A percentile compares a stretch with the other conserved stretches of the same genome.
These are phyloP conservation scores for Serendipita indica DNA, from an alignment of 768 basidiomycete genomes.

Conservation along the genomic window DNA sequence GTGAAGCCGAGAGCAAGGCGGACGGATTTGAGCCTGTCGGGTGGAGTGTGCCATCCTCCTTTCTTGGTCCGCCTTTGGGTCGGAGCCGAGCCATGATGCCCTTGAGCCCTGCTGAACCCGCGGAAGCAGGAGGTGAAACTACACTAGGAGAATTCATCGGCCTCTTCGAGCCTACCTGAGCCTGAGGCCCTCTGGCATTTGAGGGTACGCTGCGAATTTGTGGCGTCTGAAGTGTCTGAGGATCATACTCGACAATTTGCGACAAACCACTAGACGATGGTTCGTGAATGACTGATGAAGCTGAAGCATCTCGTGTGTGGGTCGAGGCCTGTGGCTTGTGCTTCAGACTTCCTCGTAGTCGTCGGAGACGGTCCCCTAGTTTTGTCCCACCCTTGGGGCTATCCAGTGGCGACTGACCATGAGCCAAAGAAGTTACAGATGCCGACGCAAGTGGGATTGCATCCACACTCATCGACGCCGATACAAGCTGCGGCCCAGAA, in stretches of 20 bases:
- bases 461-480: conserved; percentile 53
- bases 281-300: background rate
- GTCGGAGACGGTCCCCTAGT: conserved; percentile 20
- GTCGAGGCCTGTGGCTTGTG: conserved; percentile 28
- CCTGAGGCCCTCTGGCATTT: background rate
- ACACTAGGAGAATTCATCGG: background rate
- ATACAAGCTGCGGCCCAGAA: conserved; percentile 47
- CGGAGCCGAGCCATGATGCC: background rate
- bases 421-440: conserved; percentile 23
- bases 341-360: conserved; percentile 27
- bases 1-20: background rate
- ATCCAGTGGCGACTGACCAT: background rate
- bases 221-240: background rate
- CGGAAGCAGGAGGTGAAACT: background rate
- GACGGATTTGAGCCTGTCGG: background rate
- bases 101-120: background rate
- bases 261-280: background rate
- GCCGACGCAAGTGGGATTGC: conserved; percentile 39
- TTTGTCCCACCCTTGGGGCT: background rate
- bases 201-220: conserved; percentile 1
- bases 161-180: too few species aligned
- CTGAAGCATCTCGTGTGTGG: background rate
- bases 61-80: background rate
- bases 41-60: background rate
- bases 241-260: conserved; percentile 1